Evolutionary conservation across 2,329 filamentous ascomycete species (phyloP), one percentile per base, ranked within the genome.

Genomic region (Pseudogymnoascus sp.): DNA sequence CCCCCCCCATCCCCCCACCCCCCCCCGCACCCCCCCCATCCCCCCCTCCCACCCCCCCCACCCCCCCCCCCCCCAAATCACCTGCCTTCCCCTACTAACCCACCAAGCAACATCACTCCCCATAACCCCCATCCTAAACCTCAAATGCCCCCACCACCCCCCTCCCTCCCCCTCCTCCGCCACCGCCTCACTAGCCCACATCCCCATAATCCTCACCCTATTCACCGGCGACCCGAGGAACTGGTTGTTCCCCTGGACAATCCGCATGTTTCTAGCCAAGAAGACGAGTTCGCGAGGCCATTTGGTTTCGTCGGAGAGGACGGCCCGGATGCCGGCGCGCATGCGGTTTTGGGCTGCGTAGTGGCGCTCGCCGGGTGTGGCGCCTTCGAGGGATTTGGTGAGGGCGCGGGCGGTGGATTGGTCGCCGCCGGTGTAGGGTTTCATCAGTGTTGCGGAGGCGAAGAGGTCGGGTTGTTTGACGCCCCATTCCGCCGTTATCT

Each of bases 21-120:
- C 83, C 79, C 98, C 95, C 67, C 98, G 87, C 74, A 93, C 92
- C 73, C 97, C 93, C 74, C 98, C 95, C 90, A 98, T 95, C 0
- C 93, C 93, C 8, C 86, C 83, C 0, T 93, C 92, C 2, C 87
- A 93, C 92, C 73, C 97, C 93, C 74, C 98, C 95, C 90, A 98
- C 0, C 93, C 93, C 8, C 86, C 83, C 0, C 93, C 92, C 2
- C 87, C 76, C 0, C 90, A 90, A 11, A 97, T 73, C 74, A 85
- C 83, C 78, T 98, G 93, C 69, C 86, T 83, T 6, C 96, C 61
- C 77, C 90, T 90, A 70, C 86, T 89, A 70, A 89, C 89, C 75
- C 90, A 96, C 75, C 96, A 99, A 10, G 89, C 85, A 0, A 96
- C 73, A 75, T 98, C 95, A 14, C 87, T 90, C 4, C 84, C 81